Base-by-base conservation (phyloP, 176 grass and related monocot species). In the Poa pratensis region DNA sequence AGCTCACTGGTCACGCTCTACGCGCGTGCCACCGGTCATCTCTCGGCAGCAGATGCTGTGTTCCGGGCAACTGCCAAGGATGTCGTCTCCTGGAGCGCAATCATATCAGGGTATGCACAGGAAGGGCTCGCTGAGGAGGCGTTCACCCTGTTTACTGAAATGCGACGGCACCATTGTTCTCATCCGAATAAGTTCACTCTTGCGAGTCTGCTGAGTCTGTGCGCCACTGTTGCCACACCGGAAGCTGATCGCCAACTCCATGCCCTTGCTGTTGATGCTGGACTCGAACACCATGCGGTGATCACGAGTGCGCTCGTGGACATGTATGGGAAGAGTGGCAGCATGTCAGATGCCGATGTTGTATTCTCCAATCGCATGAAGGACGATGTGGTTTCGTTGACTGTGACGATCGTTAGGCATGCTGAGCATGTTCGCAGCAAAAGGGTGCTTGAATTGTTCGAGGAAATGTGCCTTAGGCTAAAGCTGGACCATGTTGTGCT, bases 321-420 rank as follows among this genome's bases (percentile, higher is more conserved):
- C 72, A 86, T 92, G 90, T 95, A 95, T 82, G 86, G 80, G 62
- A 92, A 90, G 69, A 88, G 86, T 49, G 88, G 90, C 15, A 90
- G 74, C 83, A 74, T 95, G 46, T 40, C 73, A 50, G 90, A 92
- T 58, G 90, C 90, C 17, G 61, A 76, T 52, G 15, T n/a, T 11
- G 54, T 86, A 32, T 92, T 95, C 48, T 52, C 60, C 37, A 12
- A 42, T 49, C 80, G 78, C 59, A 64, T 3, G 24, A 51, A 60
- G 23, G 85, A 90, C 8, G 90, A 95, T 81, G 79, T 90, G 19
- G 80, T 95, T 46, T 86, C 87, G 45, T 90, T 87, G 85, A 95
- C 88, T 71, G 80, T 79, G n/a, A 88, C 89, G 88, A 92, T 90
- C 34, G 69, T 77, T 24, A 88, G 90, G 12, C 60, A 86, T 68